phyloP scores from a whole-genome alignment of 2,329 filamentous ascomycete species.

The Helotiales sp. region DNA sequence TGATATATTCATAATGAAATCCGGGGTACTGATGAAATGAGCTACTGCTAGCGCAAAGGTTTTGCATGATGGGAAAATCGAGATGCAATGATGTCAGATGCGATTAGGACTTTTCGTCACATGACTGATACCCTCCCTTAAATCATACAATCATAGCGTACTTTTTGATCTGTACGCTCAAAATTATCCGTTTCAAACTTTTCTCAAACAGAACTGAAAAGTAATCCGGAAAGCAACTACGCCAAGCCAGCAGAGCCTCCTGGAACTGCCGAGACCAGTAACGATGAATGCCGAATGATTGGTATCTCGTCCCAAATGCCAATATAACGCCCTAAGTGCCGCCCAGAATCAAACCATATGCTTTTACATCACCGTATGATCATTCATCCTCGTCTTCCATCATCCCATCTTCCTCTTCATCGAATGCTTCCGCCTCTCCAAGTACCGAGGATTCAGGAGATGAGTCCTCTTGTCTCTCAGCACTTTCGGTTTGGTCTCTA shows the following conservation, averaged over 20 bases:
- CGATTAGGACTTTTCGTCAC: too few species aligned
- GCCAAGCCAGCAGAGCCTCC: background rate
- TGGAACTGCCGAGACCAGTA: background rate
- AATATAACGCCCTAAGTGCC: background rate
- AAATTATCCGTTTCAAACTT: too few species aligned
- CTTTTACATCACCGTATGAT: background rate
- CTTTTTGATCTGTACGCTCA: too few species aligned
- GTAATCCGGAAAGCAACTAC: too few species aligned
- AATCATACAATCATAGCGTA: too few species aligned
- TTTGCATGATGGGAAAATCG: too few species aligned
- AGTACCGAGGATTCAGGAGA: slow-evolving; percentile 25
- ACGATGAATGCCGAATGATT: background rate
- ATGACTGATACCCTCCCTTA: too few species aligned
- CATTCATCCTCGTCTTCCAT: slow-evolving; percentile 27
- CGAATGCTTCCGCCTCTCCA: slow-evolving; percentile 29
- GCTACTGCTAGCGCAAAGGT: too few species aligned
- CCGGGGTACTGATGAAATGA: too few species aligned
- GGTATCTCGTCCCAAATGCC: background rate
- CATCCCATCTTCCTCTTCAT: slow-evolving; percentile 30
- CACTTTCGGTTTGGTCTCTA: slow-evolving; percentile 34
- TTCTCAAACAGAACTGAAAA: too few species aligned
- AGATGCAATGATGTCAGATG: too few species aligned
- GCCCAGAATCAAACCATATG: background rate
- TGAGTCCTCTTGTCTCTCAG: slow-evolving; percentile 6
- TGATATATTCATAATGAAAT: too few species aligned